A percentile compares a stretch with the other conserved stretches of the same genome.
These are phyloP conservation scores for Penicillium occitanis DNA, from an alignment of 2,329 filamentous ascomycete species.

Conservation along the genomic window DNA sequence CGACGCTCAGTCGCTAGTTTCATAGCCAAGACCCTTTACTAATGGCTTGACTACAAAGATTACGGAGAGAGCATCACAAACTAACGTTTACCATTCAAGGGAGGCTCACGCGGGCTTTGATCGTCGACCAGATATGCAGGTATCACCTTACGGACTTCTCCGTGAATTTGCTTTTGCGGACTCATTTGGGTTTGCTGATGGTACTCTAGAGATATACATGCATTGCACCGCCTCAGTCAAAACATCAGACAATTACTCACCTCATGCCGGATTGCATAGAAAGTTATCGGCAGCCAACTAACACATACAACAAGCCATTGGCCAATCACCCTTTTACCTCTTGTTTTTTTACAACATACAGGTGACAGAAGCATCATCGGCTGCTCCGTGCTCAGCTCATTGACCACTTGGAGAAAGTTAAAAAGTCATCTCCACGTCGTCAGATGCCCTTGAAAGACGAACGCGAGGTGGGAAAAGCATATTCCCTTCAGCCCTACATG, in stretches of 20 bases:
- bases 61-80: neutral
- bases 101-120: neutral
- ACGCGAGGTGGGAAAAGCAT: neutral
- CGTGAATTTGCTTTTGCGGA: neutral
- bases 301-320: neutral
- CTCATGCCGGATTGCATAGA: neutral
- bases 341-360: neutral
- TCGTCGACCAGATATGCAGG: neutral
- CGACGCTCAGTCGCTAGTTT: neutral
- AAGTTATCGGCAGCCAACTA: neutral
- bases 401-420: neutral
- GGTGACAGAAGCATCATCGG: neutral
- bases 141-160: constrained; percentile 3
- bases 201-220: neutral
- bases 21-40: neutral
- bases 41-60: neutral
- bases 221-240: constrained; percentile 3
- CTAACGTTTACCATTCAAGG: neutral
- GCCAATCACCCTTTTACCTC: neutral
- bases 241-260: neutral
- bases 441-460: neutral
- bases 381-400: constrained; percentile 6
- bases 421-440: neutral
- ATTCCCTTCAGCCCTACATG: constrained; percentile 7
- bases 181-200: neutral